A percentile compares a stretch with the other conserved stretches of the same genome.
Conservation (phyloP, 2,329 filamentous ascomycete genomes). For the Penicillium freii region DNA sequence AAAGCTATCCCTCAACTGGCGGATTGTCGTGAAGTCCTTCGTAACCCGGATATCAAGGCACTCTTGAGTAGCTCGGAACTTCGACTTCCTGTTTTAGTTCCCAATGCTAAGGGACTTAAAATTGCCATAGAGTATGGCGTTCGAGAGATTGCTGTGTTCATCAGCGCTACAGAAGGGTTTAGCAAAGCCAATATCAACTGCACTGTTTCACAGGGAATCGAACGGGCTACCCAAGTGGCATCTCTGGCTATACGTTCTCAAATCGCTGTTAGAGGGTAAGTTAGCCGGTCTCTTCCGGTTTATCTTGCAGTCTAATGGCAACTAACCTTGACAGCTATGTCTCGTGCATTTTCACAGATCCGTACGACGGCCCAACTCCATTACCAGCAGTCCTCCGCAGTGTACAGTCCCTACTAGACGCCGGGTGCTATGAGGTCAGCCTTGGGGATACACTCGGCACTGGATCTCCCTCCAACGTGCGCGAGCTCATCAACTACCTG, state of each 20-base stretch:
- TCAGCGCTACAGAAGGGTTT: conserved; percentile 45
- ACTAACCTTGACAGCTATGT: conserved; percentile 26
- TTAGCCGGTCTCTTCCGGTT: no score
- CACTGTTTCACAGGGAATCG: conserved; percentile 39
- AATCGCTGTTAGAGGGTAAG: conserved; percentile 37
- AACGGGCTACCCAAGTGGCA: conserved; percentile 34
- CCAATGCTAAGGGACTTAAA: conserved; percentile 49
- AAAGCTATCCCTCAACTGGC: conserved; percentile 79
- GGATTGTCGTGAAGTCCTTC: conserved; percentile 31
- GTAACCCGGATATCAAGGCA: conserved; percentile 45
- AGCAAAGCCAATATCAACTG: conserved; percentile 46
- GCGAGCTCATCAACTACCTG: conserved; percentile 34
- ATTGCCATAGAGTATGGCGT: conserved; percentile 53
- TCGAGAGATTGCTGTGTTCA: conserved; percentile 43
- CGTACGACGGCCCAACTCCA: conserved; percentile 54
- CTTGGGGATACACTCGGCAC: conserved; percentile 89
- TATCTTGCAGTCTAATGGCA: no score
- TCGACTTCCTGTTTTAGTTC: conserved; percentile 41
- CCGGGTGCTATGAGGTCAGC: conserved; percentile 87
- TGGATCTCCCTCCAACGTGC: conserved; percentile 58
- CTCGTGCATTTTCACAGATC: conserved; percentile 46
- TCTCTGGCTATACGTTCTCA: conserved; percentile 26
- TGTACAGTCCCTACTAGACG: conserved; percentile 66
- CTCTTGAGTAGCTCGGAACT: conserved; percentile 44
- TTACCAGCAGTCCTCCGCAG: conserved; percentile 51